phyloP scores from a whole-genome alignment of 2,329 filamentous ascomycete genomes.

The Alternaria viburni region DNA sequence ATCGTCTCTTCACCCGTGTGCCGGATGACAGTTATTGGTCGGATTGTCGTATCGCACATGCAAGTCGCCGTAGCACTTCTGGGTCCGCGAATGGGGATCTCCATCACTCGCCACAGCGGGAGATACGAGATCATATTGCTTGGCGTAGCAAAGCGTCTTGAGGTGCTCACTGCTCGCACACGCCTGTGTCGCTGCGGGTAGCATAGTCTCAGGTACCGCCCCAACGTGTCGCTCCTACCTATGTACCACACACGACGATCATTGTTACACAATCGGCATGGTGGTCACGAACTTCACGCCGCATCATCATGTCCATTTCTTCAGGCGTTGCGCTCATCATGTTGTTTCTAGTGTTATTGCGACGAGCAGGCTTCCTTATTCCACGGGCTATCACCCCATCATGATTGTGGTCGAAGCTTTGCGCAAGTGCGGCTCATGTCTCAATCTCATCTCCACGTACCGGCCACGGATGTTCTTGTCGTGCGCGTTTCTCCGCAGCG shows the following conservation, averaged over 20 bases:
- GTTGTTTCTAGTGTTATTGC: background rate
- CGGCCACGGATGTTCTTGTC: background rate
- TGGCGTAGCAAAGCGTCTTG: no score
- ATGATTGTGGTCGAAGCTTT: background rate
- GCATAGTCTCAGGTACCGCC: background rate
- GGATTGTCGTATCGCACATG: background rate
- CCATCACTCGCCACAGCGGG: background rate
- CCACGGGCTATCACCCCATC: background rate
- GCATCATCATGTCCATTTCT: background rate
- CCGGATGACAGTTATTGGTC: background rate
- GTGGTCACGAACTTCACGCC: background rate
- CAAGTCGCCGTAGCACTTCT: background rate
- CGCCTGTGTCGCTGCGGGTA: background rate
- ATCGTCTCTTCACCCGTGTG: background rate
- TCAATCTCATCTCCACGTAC: background rate
- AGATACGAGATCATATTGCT: background rate
- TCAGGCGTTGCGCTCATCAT: background rate
- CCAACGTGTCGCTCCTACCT: background rate
- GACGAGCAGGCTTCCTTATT: background rate
- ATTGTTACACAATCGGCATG: background rate
- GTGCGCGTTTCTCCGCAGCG: background rate
- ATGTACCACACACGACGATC: background rate
- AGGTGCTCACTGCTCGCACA: no score
- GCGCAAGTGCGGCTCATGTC: background rate
- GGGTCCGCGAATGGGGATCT: background rate